Evolutionary conservation across 768 basidiomycete genomes (phyloP), one percentile per base, ranked within the genome.

Genomic region (Leucocoprinus leucothites): DNA sequence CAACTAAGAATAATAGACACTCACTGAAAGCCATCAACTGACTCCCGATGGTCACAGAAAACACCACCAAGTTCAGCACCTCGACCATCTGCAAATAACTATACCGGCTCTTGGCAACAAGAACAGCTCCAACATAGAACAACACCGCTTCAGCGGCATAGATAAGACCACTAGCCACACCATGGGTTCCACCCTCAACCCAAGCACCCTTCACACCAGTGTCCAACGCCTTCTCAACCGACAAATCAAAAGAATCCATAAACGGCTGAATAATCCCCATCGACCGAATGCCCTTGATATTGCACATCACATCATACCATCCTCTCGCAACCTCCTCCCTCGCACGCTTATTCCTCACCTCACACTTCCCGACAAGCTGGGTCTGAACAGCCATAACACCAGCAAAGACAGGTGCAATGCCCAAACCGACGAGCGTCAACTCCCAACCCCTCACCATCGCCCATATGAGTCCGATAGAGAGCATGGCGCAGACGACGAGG

Each of bases 11-110:
- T 56, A 49, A 22, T 47, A 34, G 56, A 28, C n/a, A 84, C 91
- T 61, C 66, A 94, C 92, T 87, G 71, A 97, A 98, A n/a, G 84
- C 81, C 85, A 98, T 88, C 58, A 95, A 77, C 65, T 92, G 90
- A 19, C 89, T 84, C 0, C 93, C 93, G 57, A 98, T 94, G 9
- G 92, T 89, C 53, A 99, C 87, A 7, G 90, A 86, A 74, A 98
- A 98, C 14, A 97, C 85, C 48, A 98, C 89, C 40, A 98, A 77
- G 53, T 95, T 87, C 64, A 96, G 83, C 22, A 91, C 89, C 69
- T 95, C 84, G 28, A 96, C 81, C 89, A 97, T 91, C 63, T 86
- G 85, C 57, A 89, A 79, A 67, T 95, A 98, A 8, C 83, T 82
- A 69, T 96, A 96, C 19, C 81, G 84, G 8, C 91, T 94, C 1